These are phyloP conservation scores for Phytopythium vexans DNA, from an alignment of 352 stramenopile genomes.

Conservation along the genomic window DNA sequence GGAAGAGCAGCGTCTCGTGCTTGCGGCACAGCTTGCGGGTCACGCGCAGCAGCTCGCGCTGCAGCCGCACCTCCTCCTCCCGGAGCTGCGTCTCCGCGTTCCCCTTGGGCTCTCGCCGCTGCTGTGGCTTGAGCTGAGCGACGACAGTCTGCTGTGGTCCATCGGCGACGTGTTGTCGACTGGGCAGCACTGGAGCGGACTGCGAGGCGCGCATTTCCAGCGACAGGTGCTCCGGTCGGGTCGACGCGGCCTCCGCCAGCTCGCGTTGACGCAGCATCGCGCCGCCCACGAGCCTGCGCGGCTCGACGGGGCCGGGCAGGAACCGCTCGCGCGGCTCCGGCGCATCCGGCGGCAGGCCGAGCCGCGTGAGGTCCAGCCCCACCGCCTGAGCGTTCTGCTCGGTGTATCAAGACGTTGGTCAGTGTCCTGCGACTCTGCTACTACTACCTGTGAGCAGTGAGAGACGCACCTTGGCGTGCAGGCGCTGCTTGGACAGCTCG, in stretches of 20 bases:
- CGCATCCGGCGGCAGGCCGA: neutral
- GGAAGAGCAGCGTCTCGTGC: slow-evolving; percentile 54
- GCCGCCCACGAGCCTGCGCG: slow-evolving; percentile 37
- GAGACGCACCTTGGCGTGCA: slow-evolving; percentile 7
- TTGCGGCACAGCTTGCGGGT: slow-evolving; percentile 75
- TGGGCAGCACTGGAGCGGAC: slow-evolving; percentile 1
- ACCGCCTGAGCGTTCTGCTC: slow-evolving; percentile 9
- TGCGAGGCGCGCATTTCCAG: neutral
- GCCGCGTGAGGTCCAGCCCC: slow-evolving; percentile 10
- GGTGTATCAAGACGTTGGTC: slow-evolving; percentile 12
- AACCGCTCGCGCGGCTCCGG: slow-evolving; percentile 6
- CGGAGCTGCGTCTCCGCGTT: slow-evolving; percentile 14
- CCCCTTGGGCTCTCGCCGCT: neutral
- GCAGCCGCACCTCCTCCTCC: slow-evolving; percentile 31
- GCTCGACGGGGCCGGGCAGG: slow-evolving; percentile 31
- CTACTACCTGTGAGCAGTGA: neutral
- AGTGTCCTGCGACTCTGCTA: neutral
- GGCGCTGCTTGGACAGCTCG: slow-evolving; percentile 11
- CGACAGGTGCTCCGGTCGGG: neutral
- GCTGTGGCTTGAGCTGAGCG: slow-evolving; percentile 1
- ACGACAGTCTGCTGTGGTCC: slow-evolving; percentile 2
- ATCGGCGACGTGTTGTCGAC: neutral
- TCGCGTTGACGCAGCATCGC: slow-evolving; percentile 21
- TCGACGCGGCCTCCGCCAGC: neutral
- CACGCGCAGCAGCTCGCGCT: slow-evolving; percentile 48